Percentiles rank a stretch among this genome's conserved stretches.
Evolutionary conservation across 495 filamentous ascomycete species (phyloP).

Genomic region (Penicillium paxilli): DNA sequence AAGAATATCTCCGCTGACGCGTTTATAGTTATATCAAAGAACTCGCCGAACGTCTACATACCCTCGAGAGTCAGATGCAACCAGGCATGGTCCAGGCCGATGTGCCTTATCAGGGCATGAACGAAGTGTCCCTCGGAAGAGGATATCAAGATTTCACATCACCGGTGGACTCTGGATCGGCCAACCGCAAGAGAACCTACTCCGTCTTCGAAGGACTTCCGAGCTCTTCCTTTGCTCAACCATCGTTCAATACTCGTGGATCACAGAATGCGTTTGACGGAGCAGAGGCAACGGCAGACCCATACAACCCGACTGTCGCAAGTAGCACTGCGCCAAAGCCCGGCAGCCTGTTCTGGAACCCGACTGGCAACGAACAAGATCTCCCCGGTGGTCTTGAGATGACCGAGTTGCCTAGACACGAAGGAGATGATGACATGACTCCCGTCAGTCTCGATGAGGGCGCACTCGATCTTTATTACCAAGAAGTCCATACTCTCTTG

Average conservation of each 20-base stretch:
- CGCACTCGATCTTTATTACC: constrained; percentile 51
- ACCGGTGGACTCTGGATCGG: constrained; percentile 39
- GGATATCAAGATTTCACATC: constrained; percentile 52
- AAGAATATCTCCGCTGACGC: constrained; percentile 20
- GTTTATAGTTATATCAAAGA: constrained; percentile 86
- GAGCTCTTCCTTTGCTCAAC: constrained; percentile 46
- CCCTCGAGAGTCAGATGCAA: constrained; percentile 70
- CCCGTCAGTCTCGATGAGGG: constrained; percentile 45
- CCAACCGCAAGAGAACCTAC: constrained; percentile 56
- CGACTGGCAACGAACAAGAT: constrained; percentile 37
- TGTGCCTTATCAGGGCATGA: constrained; percentile 48
- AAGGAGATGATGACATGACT: constrained; percentile 41
- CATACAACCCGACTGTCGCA: constrained; percentile 33
- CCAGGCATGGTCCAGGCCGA: constrained; percentile 47
- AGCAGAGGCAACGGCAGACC: constrained; percentile 45
- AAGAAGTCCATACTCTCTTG: constrained; percentile 69
- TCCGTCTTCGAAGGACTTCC: constrained; percentile 55
- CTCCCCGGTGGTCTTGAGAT: constrained; percentile 38
- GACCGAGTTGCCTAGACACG: constrained; percentile 35
- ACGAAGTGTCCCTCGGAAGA: constrained; percentile 44
- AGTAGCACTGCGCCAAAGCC: constrained; percentile 33
- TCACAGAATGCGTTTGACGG: constrained; percentile 42
- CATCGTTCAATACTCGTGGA: constrained; percentile 42
- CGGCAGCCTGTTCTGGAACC: constrained; percentile 40
- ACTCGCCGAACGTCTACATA: constrained; percentile 82